A percentile compares a stretch with the other conserved stretches of the same genome.
Conservation (phyloP, 2,329 filamentous ascomycete species). For the Nemania sp. region DNA sequence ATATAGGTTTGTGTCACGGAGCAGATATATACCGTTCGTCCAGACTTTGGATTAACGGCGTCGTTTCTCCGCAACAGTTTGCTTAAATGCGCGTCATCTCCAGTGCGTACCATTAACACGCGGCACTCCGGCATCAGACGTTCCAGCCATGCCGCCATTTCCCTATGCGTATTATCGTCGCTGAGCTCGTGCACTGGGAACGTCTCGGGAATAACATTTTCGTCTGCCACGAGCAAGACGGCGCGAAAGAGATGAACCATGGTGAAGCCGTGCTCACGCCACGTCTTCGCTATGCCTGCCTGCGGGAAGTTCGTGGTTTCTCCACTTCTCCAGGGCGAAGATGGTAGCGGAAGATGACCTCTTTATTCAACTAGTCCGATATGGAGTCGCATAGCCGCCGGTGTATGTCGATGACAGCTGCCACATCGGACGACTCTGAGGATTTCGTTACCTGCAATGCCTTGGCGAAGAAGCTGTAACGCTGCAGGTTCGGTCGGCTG, state of each 20-base stretch:
- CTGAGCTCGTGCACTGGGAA: slow-evolving; percentile 19
- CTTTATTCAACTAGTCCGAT: slow-evolving; percentile 23
- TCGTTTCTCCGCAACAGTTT: too few relatives aligned
- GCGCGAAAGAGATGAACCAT: slow-evolving; percentile 27
- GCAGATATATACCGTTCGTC: too few relatives aligned
- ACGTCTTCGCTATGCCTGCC: slow-evolving; percentile 26
- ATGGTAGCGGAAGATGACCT: slow-evolving; percentile 26
- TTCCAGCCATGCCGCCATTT: slow-evolving; percentile 23
- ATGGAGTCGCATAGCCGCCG: slow-evolving; percentile 26
- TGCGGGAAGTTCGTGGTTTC: slow-evolving; percentile 24
- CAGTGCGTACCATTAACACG: slow-evolving; percentile 27
- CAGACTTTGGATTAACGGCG: too few relatives aligned
- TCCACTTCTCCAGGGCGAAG: slow-evolving; percentile 19
- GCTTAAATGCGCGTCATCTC: slow-evolving; percentile 25
- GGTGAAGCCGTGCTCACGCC: slow-evolving; percentile 26
- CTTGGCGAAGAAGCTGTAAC: slow-evolving; percentile 28
- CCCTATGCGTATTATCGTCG: slow-evolving; percentile 19
- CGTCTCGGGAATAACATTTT: slow-evolving; percentile 27
- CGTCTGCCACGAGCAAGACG: slow-evolving; percentile 25
- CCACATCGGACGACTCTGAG: slow-evolving; percentile 24
- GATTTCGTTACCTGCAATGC: slow-evolving; percentile 26
- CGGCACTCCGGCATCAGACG: slow-evolving; percentile 27
- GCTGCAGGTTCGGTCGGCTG: slow-evolving; percentile 26
- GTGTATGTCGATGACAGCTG: slow-evolving; percentile 26
- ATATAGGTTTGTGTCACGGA: too few relatives aligned